phyloP scores from a whole-genome alignment of 345 rosid species.

The Rhizophora apiculata region DNA sequence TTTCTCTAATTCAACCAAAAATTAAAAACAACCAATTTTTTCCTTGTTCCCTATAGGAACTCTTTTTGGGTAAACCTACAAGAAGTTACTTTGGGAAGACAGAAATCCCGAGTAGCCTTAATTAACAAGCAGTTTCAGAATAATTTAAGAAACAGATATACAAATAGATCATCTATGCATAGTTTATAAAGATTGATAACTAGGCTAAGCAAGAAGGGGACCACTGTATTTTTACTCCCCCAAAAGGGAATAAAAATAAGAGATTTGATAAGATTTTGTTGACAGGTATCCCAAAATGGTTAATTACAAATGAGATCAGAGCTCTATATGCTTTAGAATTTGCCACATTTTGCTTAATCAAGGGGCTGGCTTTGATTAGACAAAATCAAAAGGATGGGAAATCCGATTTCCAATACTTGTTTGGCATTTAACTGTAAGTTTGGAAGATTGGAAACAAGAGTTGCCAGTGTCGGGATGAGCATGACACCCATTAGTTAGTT shows the following conservation, averaged over 20 bases:
- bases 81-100: no score
- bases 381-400: conserved; percentile 16
- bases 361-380: conserved; percentile 21
- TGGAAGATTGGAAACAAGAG: conserved; percentile 52
- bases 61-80: no score
- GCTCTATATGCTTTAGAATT: conserved; percentile 25
- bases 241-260: conserved; percentile 20
- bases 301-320: conserved; percentile 6
- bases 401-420: conserved; percentile 15
- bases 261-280: conserved; percentile 7
- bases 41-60: no score
- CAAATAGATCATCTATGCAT: no score
- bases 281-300: conserved; percentile 4
- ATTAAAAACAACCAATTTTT: no score
- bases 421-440: conserved; percentile 31
- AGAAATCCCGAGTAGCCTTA: no score
- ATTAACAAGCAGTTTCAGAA: no score
- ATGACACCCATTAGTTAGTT: conserved; percentile 40
- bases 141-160: no score
- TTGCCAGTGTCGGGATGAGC: conserved; percentile 48
- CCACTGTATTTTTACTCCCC: conserved; percentile 19
- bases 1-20: no score
- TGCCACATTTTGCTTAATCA: conserved; percentile 22
- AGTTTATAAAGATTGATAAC: no score
- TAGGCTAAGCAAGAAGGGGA: conserved; percentile 8